Base-by-base conservation (phyloP, 1,284 basidiomycete genomes). In the Trichosporon coremiiforme region DNA sequence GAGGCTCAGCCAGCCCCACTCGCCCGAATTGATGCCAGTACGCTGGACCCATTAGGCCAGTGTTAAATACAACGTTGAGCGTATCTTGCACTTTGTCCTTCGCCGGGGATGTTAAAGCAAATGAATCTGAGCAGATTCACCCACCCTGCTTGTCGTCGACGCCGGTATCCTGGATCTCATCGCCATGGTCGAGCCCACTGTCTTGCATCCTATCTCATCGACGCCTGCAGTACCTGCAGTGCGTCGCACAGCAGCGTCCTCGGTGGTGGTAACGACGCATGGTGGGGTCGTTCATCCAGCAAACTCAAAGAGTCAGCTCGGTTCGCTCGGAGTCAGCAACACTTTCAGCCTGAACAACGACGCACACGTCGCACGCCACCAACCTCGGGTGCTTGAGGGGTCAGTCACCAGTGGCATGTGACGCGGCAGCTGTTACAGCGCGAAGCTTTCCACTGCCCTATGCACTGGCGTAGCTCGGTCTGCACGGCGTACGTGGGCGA, bases 331-430 rank as follows among this genome's bases (percentile, higher is more conserved):
- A 38, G 36, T 13, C 50, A 25, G 25, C 25, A 25, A 25, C 25
- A 25, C 25, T 25, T 25, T 25, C 25, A 25, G 25, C 25, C 25
- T 20, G 20, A 5, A 6, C 50, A 53, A 9, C 22, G 50, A 25
- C 45, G 45, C 6, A 20, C 45, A 6, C 33, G 33, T 10, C 9
- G 33, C 33, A 25, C 5, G 50, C 17, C 17, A 20, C 25, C 25
- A 25, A 25, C 25, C 25, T 25, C 25, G 25, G 25, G 25, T 25
- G 25, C 25, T 25, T 25, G 25, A 25, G 9, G 50, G 50, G 50
- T 53, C 50, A 53, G 50, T 53, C 50, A 53, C 50, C 50, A 53
- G 7, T 4, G 50, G 50, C 50, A 20, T 53, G 50, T 53, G 50
- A 10, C 50, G n/a, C 20, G 4, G 22, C 50, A 53, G 50, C 15